Conservation (phyloP, 1,284 basidiomycete genomes). For the Marasmius fiardii region DNA sequence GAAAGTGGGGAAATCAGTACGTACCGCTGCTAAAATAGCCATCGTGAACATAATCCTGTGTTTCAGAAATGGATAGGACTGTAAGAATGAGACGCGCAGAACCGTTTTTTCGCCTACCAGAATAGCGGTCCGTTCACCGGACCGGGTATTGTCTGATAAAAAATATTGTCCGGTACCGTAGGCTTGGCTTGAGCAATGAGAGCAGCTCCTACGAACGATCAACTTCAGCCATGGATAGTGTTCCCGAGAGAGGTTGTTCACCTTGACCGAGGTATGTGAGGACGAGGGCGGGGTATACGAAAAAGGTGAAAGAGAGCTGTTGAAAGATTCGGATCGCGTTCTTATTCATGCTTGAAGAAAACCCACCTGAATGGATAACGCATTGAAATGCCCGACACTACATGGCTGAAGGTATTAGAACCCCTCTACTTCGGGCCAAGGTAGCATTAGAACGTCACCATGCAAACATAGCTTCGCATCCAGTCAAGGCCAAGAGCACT, state of each 20-base stretch:
- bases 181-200: conserved; percentile 47
- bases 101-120: conserved; percentile 33
- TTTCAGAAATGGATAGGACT: not conserved
- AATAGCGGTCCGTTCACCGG: conserved; percentile 46
- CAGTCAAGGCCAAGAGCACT: conserved; percentile 61
- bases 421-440: too few relatives aligned
- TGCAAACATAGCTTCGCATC: conserved; percentile 67
- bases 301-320: conserved; percentile 46
- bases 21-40: conserved; percentile 59
- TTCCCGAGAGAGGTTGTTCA: not conserved
- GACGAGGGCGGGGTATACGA: conserved; percentile 61
- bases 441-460: conserved; percentile 35
- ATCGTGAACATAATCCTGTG: conserved; percentile 58
- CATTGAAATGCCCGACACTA: conserved; percentile 68
- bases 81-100: not conserved
- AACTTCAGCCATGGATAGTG: not conserved
- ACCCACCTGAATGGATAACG: conserved; percentile 45
- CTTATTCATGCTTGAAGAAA: not conserved
- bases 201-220: conserved; percentile 40
- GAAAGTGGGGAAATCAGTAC: conserved; percentile 3
- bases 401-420: not conserved
- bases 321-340: not conserved
- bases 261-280: conserved; percentile 64
- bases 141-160: conserved; percentile 65
- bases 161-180: conserved; percentile 48